Percentiles rank a stretch among this genome's conserved stretches.
Conservation (phyloP, 495 filamentous ascomycete genomes). For the Xylaria palmicola region DNA sequence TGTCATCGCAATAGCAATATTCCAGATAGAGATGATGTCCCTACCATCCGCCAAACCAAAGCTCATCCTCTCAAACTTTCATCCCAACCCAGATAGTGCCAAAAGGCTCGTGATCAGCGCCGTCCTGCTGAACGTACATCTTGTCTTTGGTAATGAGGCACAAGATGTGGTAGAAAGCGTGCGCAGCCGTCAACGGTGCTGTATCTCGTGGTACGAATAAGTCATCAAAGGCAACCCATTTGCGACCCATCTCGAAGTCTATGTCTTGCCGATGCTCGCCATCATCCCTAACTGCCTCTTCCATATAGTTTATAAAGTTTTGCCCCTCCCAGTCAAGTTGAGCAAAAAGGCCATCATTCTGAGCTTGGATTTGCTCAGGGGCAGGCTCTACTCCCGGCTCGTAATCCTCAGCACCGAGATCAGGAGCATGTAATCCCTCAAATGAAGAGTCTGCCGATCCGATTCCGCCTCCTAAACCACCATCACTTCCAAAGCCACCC, state of each 20-base stretch:
- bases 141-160: constrained; percentile 65
- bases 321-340: constrained; percentile 38
- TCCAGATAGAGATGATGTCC: background rate
- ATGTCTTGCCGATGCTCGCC: constrained; percentile 38
- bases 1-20: constrained; percentile 1
- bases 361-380: constrained; percentile 12
- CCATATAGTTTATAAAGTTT: constrained; percentile 58
- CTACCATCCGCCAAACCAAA: background rate
- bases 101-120: constrained; percentile 30
- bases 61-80: background rate
- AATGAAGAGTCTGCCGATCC: constrained; percentile 24
- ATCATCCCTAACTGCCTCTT: constrained; percentile 32
- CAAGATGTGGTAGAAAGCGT: constrained; percentile 72
- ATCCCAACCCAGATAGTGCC: constrained; percentile 38
- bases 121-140: constrained; percentile 55
- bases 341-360: constrained; percentile 12
- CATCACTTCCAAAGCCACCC: constrained; percentile 12
- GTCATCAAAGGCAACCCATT: constrained; percentile 56
- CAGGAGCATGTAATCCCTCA: constrained; percentile 2
- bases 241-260: constrained; percentile 35
- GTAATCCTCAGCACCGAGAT: background rate
- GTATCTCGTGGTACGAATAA: constrained; percentile 57
- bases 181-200: constrained; percentile 60
- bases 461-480: constrained; percentile 31
- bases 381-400: background rate